Evolutionary conservation across 257 asterid genomes (phyloP), one percentile per base, ranked within the genome.

Genomic region (Penstemon davidsonii): DNA sequence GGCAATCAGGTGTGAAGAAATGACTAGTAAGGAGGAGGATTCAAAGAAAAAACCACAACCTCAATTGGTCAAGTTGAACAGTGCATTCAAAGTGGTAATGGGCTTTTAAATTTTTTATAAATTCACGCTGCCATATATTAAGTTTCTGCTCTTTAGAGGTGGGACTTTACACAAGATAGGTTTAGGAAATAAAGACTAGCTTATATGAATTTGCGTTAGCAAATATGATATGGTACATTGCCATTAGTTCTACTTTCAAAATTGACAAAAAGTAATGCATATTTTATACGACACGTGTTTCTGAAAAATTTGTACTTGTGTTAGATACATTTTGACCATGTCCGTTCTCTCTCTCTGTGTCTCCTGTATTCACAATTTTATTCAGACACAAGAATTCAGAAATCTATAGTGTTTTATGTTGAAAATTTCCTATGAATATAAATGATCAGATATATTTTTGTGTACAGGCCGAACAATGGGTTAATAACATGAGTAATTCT

Each of bases 391-490:
- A 5, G 57, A 45, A 42, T 56, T 55, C 6, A 38, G 8, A 60
- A 57, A 55, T 37, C 8, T 18, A 7, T 3, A 5, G 13, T n/a
- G 53, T 5, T 50, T 40, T n/a, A 6, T 4, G 10, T 9, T 36
- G 15, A 55, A 36, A 33, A 39, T 11, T 15, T 36, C 37, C 9
- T 44, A 6, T 3, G 15, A 3, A 19, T 43, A 69, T 50, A 50
- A 40, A 60, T 68, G 25, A 67, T 60, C 53, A 33, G 38, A 56
- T 54, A 33, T 67, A n/a, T 52, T 13, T 37, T 72, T 54, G 46
- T 49, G 50, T 69, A 77, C 87, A 92, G 96, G 96, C 96, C 40
- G 96, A 89, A 69, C 85, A 84, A 45, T 86, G 95, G 98, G 92
- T 92, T 64, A 81, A 62, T 73, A 78, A 74, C 60, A 91, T 89